phyloP scores from a whole-genome alignment of 2,329 filamentous ascomycete genomes.

The Colletotrichum godetiae region DNA sequence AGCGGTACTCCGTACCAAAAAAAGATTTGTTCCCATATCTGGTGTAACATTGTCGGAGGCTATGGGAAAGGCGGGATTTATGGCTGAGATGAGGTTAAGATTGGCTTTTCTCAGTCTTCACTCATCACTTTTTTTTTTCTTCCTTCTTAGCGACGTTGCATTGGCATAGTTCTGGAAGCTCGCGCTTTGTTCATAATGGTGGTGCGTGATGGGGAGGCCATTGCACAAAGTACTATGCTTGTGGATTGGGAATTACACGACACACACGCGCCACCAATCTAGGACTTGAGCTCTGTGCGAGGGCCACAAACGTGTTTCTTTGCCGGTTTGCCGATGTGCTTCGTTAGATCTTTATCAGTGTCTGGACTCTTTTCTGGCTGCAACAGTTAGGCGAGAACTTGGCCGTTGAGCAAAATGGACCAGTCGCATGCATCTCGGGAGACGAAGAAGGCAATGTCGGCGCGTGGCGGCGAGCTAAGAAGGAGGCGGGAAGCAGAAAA shows the following conservation, averaged over 20 bases:
- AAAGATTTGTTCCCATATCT: background rate
- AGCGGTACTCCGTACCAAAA: background rate
- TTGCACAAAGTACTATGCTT: background rate
- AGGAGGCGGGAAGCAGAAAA: background rate
- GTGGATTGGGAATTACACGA: background rate
- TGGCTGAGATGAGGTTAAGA: constrained; percentile 21
- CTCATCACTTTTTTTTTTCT: background rate
- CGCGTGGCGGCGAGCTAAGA: background rate
- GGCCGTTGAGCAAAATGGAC: background rate
- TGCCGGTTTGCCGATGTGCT: background rate
- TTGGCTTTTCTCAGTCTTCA: constrained; percentile 7
- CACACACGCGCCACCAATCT: background rate
- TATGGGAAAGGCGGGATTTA: constrained; percentile 4
- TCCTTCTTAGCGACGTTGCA: background rate
- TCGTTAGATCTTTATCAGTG: background rate
- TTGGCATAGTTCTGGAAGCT: background rate
- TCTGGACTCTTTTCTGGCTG: background rate
- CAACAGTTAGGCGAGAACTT: background rate
- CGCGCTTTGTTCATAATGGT: background rate
- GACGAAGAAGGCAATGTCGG: background rate
- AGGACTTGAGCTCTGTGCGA: background rate
- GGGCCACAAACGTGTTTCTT: background rate
- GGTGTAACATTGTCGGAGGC: constrained; percentile 17
- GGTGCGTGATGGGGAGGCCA: background rate
- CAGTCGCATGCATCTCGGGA: background rate